Evolutionary conservation across 2,329 filamentous ascomycete species (phyloP).

Genomic region (Chaetomium sp.): DNA sequence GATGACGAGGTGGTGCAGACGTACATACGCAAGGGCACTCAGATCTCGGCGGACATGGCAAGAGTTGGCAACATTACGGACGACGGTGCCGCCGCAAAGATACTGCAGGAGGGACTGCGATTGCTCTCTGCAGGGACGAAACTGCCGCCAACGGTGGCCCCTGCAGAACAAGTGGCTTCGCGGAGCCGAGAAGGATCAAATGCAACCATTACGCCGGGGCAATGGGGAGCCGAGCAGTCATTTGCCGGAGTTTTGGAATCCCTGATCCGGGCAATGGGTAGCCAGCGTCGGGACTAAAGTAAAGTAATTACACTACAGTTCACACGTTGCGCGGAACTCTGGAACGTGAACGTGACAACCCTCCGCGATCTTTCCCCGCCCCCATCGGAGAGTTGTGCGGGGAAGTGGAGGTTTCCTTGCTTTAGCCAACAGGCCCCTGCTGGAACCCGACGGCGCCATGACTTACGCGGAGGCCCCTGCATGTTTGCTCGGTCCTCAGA

Average conservation of each 20-base stretch:
- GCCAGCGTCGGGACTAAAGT: not conserved
- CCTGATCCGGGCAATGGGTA: not conserved
- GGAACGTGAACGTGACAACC: too few species aligned
- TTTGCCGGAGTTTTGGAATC: not conserved
- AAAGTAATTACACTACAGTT: too few species aligned
- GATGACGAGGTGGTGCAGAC: constrained; percentile 1
- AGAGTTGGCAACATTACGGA: not conserved
- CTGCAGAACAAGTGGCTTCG: too few species aligned
- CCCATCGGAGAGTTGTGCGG: too few species aligned
- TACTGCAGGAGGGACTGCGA: not conserved
- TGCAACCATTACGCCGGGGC: not conserved
- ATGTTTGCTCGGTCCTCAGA: too few species aligned
- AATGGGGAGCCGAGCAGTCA: not conserved
- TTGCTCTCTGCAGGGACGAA: not conserved
- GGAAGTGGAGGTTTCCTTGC: too few species aligned
- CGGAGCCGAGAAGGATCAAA: not conserved
- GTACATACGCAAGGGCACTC: not conserved
- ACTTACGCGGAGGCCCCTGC: too few species aligned
- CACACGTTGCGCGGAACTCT: too few species aligned
- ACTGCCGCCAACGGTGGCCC: not conserved
- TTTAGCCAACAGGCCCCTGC: too few species aligned
- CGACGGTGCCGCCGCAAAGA: not conserved
- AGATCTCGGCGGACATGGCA: not conserved
- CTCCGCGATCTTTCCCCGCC: too few species aligned
- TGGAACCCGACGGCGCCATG: too few species aligned